Percentiles rank a stretch among this genome's conserved stretches.
phyloP scores from a whole-genome alignment of 2,329 filamentous ascomycete genomes.

The Cercospora sp. region DNA sequence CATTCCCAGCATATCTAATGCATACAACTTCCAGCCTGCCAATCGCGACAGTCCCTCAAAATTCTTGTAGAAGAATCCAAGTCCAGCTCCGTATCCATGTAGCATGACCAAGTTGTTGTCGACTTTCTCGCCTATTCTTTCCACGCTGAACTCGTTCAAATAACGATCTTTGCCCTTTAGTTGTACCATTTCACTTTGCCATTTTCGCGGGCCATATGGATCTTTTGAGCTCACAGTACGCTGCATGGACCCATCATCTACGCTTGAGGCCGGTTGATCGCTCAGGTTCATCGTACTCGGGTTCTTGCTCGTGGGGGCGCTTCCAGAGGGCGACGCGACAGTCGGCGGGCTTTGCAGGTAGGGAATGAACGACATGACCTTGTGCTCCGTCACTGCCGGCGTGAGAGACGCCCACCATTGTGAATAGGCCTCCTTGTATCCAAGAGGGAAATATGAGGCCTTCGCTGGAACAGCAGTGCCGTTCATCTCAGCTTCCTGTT shows the following conservation, averaged over 20 bases:
- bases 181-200: conserved; percentile 81
- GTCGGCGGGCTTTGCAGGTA: conserved; percentile 72
- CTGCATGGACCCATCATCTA: conserved; percentile 43
- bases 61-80: conserved; percentile 99
- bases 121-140: conserved; percentile 73
- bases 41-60: conserved; percentile 82
- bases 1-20: conserved; percentile 94
- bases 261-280: conserved; percentile 35
- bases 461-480: conserved; percentile 21
- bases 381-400: conserved; percentile 80
- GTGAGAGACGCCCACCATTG: conserved; percentile 95
- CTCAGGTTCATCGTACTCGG: conserved; percentile 44
- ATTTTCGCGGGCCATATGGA: conserved; percentile 79
- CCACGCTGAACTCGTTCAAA: conserved; percentile 89
- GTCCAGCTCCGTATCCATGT: conserved; percentile 91
- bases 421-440: conserved; percentile 85
- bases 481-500: conserved; percentile 30
- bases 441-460: conserved; percentile 67
- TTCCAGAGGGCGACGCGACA: conserved; percentile 62
- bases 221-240: conserved; percentile 58
- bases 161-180: conserved; percentile 82
- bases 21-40: conserved; percentile 83
- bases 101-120: conserved; percentile 92
- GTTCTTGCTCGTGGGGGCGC: conserved; percentile 48
- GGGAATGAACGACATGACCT: conserved; percentile 82